Evolutionary conservation across 148 eudicot genomes (phyloP), one percentile per base, ranked within the genome.

Genomic region (Salicornia ramosissima): DNA sequence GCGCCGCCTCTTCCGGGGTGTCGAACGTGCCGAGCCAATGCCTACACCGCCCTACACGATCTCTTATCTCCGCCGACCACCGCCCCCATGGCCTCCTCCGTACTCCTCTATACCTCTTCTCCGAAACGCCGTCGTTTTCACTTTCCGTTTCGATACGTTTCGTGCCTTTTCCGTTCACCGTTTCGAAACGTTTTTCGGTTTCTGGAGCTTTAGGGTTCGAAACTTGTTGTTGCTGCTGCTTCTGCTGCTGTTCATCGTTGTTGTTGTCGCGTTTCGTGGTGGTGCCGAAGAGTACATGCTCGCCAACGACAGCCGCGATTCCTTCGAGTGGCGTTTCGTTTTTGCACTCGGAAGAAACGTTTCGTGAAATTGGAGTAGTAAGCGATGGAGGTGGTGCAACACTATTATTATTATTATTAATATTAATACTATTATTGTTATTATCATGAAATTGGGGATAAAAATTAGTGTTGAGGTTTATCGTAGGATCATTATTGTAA

Each of bases 21-120:
- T 91, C 92, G 68, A 91, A 91, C 1, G 97, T 91, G 10, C 97
- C 97, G 0, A 91, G 86, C 97, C 97, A 91, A 78, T 89, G 97
- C 2, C 97, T 50, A 72, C 97, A 89, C 78, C 83, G 80, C 30
- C 97, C 97, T 1, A 91, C 82, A 0, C 92, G 72, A 83, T 91
- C 97, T 2, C 97, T 77, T 59, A 91, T 91, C 87, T 91, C 97
- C 31, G 97, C 92, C 65, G 97, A 91, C 84, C 83, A 91, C 76
- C 97, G 65, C 26, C 96, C 97, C 97, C 97, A 91, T 18, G 97
- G 96, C 86, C 97, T 54, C 71, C 78, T 86, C 45, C 97, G 75
- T 45, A 91, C 97, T 2, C 97, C 97, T 68, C 97, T 81, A 64
- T 87, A 91, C 42, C 66, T 79, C 64, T 57, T 89, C 81, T 75